These are phyloP conservation scores for Aspergillus indologenus DNA, from an alignment of 495 filamentous ascomycete species.

Conservation along the genomic window DNA sequence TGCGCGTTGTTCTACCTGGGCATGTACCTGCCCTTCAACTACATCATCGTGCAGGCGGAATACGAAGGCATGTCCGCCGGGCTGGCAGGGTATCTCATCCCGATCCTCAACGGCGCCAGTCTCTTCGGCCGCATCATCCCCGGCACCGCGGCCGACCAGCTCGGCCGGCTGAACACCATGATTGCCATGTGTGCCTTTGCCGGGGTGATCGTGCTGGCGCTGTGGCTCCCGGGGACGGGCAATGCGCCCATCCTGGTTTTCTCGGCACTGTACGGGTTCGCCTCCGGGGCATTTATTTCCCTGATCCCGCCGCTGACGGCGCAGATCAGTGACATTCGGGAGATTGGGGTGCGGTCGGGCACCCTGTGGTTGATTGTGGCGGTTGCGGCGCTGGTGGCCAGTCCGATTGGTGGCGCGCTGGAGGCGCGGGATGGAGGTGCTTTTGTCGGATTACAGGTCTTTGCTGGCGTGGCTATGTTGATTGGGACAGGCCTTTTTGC, in stretches of 20 bases:
- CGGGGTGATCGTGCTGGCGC: conserved; percentile 55
- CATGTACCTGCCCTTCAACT: conserved; percentile 73
- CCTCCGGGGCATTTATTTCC: conserved; percentile 62
- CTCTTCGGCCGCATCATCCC: conserved; percentile 66
- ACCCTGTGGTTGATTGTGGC: conserved; percentile 51
- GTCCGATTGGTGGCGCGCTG: conserved; percentile 63
- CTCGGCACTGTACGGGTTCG: conserved; percentile 61
- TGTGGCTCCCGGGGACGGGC: conserved; percentile 56
- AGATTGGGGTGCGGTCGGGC: conserved; percentile 65
- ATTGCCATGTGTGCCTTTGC: conserved; percentile 52
- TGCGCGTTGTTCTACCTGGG: conserved; percentile 67
- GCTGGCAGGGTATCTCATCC: conserved; percentile 58
- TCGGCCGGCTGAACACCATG: conserved; percentile 67
- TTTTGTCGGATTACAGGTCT: neutral
- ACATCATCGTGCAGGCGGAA: conserved; percentile 58
- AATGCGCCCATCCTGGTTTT: conserved; percentile 59
- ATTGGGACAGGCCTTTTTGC: too few species aligned
- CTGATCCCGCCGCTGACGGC: conserved; percentile 51
- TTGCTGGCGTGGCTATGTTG: conserved; percentile 5
- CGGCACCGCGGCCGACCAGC: conserved; percentile 59
- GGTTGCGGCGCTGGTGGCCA: conserved; percentile 59
- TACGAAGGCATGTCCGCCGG: conserved; percentile 55
- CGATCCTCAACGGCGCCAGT: conserved; percentile 27
- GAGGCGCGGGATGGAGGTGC: neutral
- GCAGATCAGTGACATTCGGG: conserved; percentile 58